phyloP scores from a whole-genome alignment of 768 basidiomycete genomes.

The Kwoniella heveanensis region DNA sequence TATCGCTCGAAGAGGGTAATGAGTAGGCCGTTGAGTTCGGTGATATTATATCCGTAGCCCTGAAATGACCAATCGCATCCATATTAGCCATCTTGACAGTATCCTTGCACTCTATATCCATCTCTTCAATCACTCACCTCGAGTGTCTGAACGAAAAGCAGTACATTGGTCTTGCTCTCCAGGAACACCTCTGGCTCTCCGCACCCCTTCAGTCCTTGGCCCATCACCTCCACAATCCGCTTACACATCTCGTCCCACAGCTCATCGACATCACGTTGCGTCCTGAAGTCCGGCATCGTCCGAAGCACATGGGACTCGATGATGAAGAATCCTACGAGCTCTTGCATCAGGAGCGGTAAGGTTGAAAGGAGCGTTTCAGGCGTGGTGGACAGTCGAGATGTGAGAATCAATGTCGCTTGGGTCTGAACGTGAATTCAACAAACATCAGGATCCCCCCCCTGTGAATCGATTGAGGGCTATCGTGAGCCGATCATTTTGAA shows the following conservation, averaged over 20 bases:
- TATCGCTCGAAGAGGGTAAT: constrained; percentile 90
- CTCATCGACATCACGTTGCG: constrained; percentile 85
- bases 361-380: constrained; percentile 56
- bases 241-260: constrained; percentile 86
- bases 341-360: constrained; percentile 77
- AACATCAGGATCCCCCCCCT: too few relatives aligned
- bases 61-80: constrained; percentile 50
- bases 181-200: constrained; percentile 79
- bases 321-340: constrained; percentile 97
- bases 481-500: too few relatives aligned
- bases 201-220: constrained; percentile 70
- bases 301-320: constrained; percentile 89
- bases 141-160: constrained; percentile 85
- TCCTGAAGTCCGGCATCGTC: constrained; percentile 86
- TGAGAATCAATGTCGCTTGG: constrained; percentile 94
- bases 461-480: too few relatives aligned
- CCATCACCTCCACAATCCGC: constrained; percentile 72
- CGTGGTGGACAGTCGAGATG: constrained; percentile 53
- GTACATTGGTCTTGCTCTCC: constrained; percentile 76
- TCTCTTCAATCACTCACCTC: constrained; percentile 73
- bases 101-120: too few relatives aligned
- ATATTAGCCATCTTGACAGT: too few relatives aligned
- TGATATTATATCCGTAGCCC: constrained; percentile 84
- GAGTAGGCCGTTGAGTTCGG: constrained; percentile 78
- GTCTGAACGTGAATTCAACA: too few relatives aligned